Percentiles rank a stretch among this genome's conserved stretches.
These are phyloP conservation scores for Medakamo hakoo DNA, from an alignment of 139 green algal genomes.

Conservation along the genomic window DNA sequence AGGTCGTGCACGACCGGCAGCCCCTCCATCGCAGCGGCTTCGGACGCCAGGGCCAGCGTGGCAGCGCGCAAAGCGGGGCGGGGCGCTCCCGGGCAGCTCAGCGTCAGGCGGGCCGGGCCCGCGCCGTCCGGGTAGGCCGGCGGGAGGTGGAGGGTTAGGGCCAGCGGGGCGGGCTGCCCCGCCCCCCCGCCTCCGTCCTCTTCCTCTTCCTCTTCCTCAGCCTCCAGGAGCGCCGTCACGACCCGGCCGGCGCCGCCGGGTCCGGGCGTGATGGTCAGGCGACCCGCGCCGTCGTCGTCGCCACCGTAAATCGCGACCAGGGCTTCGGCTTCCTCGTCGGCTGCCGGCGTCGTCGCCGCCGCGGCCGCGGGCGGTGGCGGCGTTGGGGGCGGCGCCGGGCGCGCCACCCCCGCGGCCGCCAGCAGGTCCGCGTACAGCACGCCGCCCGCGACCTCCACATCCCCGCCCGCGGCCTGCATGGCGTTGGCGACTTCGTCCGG, in stretches of 20 bases:
- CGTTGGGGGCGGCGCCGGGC: neutral
- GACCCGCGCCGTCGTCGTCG: no score
- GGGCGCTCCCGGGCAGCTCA: no score
- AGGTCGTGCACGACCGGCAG: conserved; percentile 45
- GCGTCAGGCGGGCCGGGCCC: no score
- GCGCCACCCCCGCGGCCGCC: conserved; percentile 7
- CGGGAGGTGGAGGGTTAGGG: conserved; percentile 18
- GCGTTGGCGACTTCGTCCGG: conserved; percentile 12
- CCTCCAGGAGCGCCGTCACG: neutral
- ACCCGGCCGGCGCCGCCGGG: neutral
- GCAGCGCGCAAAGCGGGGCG: no score
- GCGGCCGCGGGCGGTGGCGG: neutral
- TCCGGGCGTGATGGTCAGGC: neutral
- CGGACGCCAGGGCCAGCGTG: conserved; percentile 17
- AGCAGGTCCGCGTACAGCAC: conserved; percentile 20
- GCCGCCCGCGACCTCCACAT: conserved; percentile 21
- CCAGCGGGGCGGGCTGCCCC: conserved; percentile 2
- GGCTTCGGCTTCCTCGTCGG: conserved; percentile 49
- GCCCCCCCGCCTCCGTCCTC: no score
- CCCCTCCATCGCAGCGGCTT: conserved; percentile 14
- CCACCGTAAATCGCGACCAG: conserved; percentile 56
- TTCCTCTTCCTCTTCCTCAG: no score
- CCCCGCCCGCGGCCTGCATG: conserved; percentile 17
- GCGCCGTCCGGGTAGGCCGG: conserved; percentile 11
- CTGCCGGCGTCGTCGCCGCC: conserved; percentile 12